Evolutionary conservation across 176 grass and related monocot genomes (phyloP), one percentile per base, ranked within the genome.

Genomic region (Musa beccarii): DNA sequence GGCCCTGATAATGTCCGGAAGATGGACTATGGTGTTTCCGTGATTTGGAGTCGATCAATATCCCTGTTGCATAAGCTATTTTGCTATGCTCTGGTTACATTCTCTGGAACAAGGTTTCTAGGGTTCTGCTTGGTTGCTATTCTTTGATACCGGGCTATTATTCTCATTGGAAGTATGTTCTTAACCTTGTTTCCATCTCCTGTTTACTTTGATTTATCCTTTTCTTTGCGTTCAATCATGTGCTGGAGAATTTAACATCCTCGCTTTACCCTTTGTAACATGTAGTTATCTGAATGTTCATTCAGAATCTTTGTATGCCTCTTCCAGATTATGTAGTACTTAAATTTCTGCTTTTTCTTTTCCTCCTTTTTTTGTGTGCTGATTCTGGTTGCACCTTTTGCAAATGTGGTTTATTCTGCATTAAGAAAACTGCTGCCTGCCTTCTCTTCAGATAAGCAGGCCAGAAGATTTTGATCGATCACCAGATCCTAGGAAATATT

Each of bases 401-500:
- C 52, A 49, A 17, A 50, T 59, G 62, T 11, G 49, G 34, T 53
- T 59, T 55, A n/a, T 53, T 16, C 76, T 79, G 11, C 25, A 10
- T 23, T 55, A 21, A 79, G 57, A 34, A 19, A 28, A 19, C 1
- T 52, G 13, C 15, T 80, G 22, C 11, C 69, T 59, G 22, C 11
- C 69, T 59, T 65, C 17, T 54, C 8, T 52, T 73, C 91, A 99
- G 95, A 88, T 99, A 80, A 87, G 88, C 90, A 89, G 76, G 76
- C 88, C 95, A 2, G 90, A 94, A 85, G 88, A 91, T 15, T 92
- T 79, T 71, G 12, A 69, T 13, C 81, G 81, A 9, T 64, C 25
- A 72, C 88, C 90, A 16, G 21, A 62, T 77, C 88, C 84, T 1
- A 79, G 86, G 67, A 99, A 99, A 85, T 72, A 84, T 72, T 99